Base-by-base conservation (phyloP, 148 eudicot genomes). In the Chenopodium quinoa region DNA sequence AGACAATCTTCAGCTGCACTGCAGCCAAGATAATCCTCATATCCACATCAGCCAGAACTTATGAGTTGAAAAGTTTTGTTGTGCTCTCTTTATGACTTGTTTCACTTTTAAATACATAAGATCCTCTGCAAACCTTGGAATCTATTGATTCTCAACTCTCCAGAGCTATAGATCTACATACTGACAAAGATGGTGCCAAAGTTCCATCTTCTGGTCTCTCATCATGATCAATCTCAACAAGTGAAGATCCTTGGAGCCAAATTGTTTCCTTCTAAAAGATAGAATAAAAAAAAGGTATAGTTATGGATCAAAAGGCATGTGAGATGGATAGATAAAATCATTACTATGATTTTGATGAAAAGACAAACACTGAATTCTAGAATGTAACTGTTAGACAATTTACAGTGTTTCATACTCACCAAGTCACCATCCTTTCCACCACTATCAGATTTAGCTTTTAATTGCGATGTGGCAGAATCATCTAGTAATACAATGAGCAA, bases 391-490 rank as follows among this genome's bases (percentile, higher is more conserved):
- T 54, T 19, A 12, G 56, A 47, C 9, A 27, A 62, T 37, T 20
- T 60, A 75, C 77, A 68, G 75, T 48, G 47, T 63, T 25, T 40
- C 54, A 31, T 67, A 2, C 75, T 40, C 19, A 81, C 83, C 87
- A 85, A 2, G 70, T 40, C 19, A 81, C 83, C 87, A 85, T 88
- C 98, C 98, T 92, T 88, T 95, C 98, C 66, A 95, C 98, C 52
- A 88, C 98, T 40, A 95, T 93, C 84, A 95, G 86, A 84, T 95
- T 93, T 40, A 86, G 91, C 85, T 91, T 95, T 95, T 92, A 79
- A 95, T 32, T 97, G 98, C 98, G 96, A 95, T 83, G 93, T 88
- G 63, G 92, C 89, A 73, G 97, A 95, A 83, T 95, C 98, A 86
- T 95, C 98, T 79, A 95, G 90, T 78, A 92, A 92, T 54, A 95